These are phyloP conservation scores for Mariannaea elegans DNA, from an alignment of 2,329 filamentous ascomycete species.

Conservation along the genomic window DNA sequence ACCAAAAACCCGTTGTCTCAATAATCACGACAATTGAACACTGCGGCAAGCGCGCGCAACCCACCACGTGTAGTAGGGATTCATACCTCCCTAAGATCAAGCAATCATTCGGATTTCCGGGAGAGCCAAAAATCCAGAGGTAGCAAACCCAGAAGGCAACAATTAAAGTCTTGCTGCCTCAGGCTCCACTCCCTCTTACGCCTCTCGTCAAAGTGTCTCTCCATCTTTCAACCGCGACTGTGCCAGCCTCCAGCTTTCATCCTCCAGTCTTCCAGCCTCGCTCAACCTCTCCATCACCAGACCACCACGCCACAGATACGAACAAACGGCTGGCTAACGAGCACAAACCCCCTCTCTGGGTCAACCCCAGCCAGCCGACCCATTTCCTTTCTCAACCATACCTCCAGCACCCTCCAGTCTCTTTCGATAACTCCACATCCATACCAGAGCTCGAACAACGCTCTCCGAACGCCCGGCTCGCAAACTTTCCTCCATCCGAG, in stretches of 20 bases:
- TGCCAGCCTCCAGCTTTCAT: neutral
- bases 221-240: conserved; percentile 6
- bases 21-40: neutral
- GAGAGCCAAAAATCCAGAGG: neutral
- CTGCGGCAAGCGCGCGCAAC: neutral
- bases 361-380: neutral
- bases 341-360: neutral
- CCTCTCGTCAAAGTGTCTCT: neutral
- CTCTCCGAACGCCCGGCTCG: neutral
- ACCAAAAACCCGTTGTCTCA: neutral
- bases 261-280: conserved; percentile 5
- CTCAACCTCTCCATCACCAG: conserved; percentile 5
- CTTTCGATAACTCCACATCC: neutral
- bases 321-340: conserved; percentile 6
- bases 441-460: conserved; percentile 12
- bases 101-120: neutral
- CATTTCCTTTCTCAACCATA: conserved; percentile 8
- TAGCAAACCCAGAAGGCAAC: neutral
- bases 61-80: neutral
- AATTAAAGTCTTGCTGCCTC: conserved; percentile 3
- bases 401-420: neutral
- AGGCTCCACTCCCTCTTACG: conserved; percentile 8
- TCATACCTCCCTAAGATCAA: neutral
- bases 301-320: neutral
- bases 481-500: neutral